Evolutionary conservation across 345 rosid genomes (phyloP).

Genomic region (Eucalyptus sp.): DNA sequence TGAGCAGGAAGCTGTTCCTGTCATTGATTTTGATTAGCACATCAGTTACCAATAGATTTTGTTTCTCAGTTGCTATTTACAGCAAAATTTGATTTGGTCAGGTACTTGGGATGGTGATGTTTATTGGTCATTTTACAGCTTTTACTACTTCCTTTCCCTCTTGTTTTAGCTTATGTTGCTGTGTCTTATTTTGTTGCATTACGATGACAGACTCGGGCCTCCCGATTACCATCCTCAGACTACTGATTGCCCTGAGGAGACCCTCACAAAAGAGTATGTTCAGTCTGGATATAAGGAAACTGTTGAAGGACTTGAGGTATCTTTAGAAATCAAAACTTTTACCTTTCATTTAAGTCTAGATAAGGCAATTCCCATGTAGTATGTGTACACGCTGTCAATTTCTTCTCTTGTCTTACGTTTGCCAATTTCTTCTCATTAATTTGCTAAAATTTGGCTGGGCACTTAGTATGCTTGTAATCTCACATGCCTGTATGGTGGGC

Average conservation of each 20-base stretch:
- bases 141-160: background rate
- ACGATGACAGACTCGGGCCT: slow-evolving; percentile 63
- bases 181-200: background rate
- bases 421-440: background rate
- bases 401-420: background rate
- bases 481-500: background rate
- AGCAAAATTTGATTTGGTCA: background rate
- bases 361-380: background rate
- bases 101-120: background rate
- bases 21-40: background rate
- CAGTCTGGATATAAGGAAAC: slow-evolving; percentile 85
- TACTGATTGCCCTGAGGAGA: slow-evolving; percentile 87
- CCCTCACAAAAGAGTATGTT: slow-evolving; percentile 70
- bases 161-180: background rate
- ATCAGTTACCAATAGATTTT: background rate
- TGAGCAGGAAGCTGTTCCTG: background rate
- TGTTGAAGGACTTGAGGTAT: slow-evolving; percentile 94
- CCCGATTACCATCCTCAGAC: slow-evolving; percentile 94
- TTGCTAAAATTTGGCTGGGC: background rate
- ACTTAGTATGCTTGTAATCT: background rate
- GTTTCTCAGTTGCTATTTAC: background rate
- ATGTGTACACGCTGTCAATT: background rate
- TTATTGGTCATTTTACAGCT: background rate
- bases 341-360: background rate
- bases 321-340: background rate